Evolutionary conservation across 768 basidiomycete genomes (phyloP).

Genomic region (Lactarius indigo): DNA sequence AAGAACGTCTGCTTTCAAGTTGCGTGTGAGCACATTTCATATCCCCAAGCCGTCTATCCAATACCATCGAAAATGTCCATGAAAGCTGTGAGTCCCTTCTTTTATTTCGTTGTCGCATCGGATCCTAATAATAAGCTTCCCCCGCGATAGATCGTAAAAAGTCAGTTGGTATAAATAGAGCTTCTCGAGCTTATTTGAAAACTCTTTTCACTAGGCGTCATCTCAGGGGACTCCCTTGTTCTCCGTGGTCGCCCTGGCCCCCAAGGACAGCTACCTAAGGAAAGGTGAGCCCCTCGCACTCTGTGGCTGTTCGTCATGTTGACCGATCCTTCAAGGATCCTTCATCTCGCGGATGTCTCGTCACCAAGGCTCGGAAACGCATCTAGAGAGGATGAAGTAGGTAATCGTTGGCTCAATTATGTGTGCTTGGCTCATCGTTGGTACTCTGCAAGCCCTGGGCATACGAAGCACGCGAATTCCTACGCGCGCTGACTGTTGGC

Average conservation of each 20-base stretch:
- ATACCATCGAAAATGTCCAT: constrained; percentile 50
- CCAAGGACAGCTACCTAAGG: constrained; percentile 87
- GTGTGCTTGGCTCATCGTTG: constrained; percentile 9
- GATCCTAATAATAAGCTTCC: neutral
- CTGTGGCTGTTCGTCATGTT: neutral
- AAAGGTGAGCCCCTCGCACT: constrained; percentile 55
- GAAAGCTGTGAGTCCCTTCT: constrained; percentile 59
- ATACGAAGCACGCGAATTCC: constrained; percentile 89
- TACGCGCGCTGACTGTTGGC: constrained; percentile 81
- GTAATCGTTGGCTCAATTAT: constrained; percentile 13
- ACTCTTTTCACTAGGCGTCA: constrained; percentile 55
- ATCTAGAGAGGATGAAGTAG: constrained; percentile 84
- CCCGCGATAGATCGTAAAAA: constrained; percentile 53
- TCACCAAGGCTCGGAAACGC: constrained; percentile 84
- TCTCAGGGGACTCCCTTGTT: constrained; percentile 87
- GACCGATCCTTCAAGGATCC: constrained; percentile 49
- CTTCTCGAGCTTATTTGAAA: constrained; percentile 8
- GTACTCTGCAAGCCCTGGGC: constrained; percentile 65
- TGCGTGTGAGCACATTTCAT: neutral
- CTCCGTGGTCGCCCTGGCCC: constrained; percentile 72
- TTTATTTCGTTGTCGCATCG: neutral
- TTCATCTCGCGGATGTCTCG: constrained; percentile 84
- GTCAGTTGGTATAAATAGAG: constrained; percentile 33
- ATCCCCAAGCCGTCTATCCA: neutral
- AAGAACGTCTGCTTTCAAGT: neutral